These are phyloP conservation scores for Boletus rex-veris DNA, from an alignment of 768 basidiomycete genomes.

Conservation along the genomic window DNA sequence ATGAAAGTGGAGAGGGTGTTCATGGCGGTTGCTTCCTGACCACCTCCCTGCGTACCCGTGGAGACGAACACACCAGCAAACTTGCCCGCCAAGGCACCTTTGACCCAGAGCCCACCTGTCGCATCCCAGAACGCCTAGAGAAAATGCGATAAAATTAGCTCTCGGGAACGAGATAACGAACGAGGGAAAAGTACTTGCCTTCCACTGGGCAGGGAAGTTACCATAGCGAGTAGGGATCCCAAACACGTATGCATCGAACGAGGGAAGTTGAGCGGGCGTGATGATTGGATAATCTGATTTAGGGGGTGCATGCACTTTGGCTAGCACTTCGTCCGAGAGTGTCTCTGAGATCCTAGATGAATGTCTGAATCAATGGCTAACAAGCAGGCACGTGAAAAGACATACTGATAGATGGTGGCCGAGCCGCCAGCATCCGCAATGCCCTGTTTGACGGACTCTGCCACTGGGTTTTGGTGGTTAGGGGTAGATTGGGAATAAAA, in stretches of 20 bases:
- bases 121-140: conserved; percentile 68
- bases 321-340: conserved; percentile 62
- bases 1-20: conserved; percentile 52
- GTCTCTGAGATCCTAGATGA: conserved; percentile 71
- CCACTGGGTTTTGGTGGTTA: conserved; percentile 43
- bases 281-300: conserved; percentile 73
- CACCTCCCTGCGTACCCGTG: conserved; percentile 70
- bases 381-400: not conserved
- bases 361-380: not conserved
- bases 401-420: conserved; percentile 54
- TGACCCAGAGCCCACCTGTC: conserved; percentile 64
- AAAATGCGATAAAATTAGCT: conserved; percentile 2
- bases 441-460: conserved; percentile 48
- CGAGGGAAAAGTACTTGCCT: conserved; percentile 40
- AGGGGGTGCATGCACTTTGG: conserved; percentile 65
- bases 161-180: not conserved
- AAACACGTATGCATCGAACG: conserved; percentile 71
- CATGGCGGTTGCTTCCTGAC: conserved; percentile 65
- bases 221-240: conserved; percentile 83
- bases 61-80: conserved; percentile 73
- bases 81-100: conserved; percentile 66
- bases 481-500: not conserved
- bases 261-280: conserved; percentile 46
- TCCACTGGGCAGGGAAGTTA: conserved; percentile 76
- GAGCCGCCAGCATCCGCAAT: conserved; percentile 47